Evolutionary conservation across 2,329 filamentous ascomycete species (phyloP).

Genomic region (Apiospora aurea): DNA sequence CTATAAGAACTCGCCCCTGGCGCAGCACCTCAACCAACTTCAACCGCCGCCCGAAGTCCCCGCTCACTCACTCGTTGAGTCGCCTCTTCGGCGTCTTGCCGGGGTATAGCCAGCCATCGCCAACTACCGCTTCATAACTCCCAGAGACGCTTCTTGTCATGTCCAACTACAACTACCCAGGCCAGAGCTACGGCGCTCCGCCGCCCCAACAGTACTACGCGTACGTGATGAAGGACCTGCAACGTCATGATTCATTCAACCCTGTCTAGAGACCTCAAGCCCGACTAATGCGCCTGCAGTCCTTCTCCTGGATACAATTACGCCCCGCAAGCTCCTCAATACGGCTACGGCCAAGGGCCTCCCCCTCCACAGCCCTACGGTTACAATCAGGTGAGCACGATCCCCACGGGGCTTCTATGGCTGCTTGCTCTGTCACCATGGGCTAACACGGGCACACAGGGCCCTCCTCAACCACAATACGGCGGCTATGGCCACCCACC

Average conservation of each 20-base stretch:
- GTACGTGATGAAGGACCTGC: constrained; percentile 32
- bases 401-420: neutral
- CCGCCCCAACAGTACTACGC: constrained; percentile 38
- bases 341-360: constrained; percentile 54
- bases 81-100: constrained; percentile 23
- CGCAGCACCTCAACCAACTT: neutral
- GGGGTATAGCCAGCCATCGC: constrained; percentile 22
- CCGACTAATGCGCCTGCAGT: constrained; percentile 35
- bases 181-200: constrained; percentile 40
- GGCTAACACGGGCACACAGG: constrained; percentile 33
- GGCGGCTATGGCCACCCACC: constrained; percentile 50
- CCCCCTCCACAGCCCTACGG: constrained; percentile 56
- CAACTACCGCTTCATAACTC: constrained; percentile 24
- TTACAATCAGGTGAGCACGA: constrained; percentile 48
- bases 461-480: constrained; percentile 45
- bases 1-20: constrained; percentile 19
- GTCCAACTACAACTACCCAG: constrained; percentile 44
- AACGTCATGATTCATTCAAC: neutral
- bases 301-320: constrained; percentile 58
- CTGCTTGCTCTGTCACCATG: neutral
- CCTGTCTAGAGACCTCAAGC: neutral
- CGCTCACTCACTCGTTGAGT: constrained; percentile 2
- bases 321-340: constrained; percentile 50
- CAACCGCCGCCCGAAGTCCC: constrained; percentile 1
- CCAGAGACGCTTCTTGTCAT: constrained; percentile 30